phyloP scores from a whole-genome alignment of 148 eudicot genomes.

The Vaccinium macrocarpon region DNA sequence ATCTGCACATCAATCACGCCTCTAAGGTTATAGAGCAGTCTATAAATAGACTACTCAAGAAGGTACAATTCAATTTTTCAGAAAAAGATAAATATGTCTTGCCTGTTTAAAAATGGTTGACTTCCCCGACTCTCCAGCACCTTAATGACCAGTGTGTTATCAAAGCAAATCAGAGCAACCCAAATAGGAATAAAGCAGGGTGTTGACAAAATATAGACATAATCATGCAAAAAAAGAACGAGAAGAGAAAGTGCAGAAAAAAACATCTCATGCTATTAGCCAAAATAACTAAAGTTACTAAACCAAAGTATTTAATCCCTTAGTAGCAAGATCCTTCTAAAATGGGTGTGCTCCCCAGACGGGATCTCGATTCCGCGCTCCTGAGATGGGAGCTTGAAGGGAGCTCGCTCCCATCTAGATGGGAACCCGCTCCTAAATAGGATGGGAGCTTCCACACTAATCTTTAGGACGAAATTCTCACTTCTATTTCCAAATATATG shows the following conservation, averaged over 20 bases:
- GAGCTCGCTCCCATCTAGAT: no score
- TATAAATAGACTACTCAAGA: background rate
- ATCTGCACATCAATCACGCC: conserved; percentile 48
- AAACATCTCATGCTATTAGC: background rate
- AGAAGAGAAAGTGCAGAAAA: background rate
- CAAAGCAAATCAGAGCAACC: conserved; percentile 7
- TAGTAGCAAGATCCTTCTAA: no score
- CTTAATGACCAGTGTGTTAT: conserved; percentile 32
- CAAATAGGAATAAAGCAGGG: background rate
- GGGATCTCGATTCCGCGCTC: no score
- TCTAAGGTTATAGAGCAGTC: background rate
- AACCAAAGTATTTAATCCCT: background rate
- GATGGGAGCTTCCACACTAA: no score
- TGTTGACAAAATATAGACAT: background rate
- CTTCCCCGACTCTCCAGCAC: conserved; percentile 97
- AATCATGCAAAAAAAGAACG: background rate
- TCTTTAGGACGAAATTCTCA: no score
- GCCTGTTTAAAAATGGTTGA: conserved; percentile 97
- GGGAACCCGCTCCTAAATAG: no score
- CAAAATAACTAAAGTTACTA: background rate
- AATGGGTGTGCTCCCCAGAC: no score
- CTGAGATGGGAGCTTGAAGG: no score
- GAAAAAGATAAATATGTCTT: conserved; percentile 24
- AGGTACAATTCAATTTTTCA: background rate
- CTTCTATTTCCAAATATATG: no score